Percentiles rank a stretch among this genome's conserved stretches.
These are phyloP conservation scores for Pecoramyces ruminantium DNA, from an alignment of 192 early-diverging fungal genomes.

Conservation along the genomic window DNA sequence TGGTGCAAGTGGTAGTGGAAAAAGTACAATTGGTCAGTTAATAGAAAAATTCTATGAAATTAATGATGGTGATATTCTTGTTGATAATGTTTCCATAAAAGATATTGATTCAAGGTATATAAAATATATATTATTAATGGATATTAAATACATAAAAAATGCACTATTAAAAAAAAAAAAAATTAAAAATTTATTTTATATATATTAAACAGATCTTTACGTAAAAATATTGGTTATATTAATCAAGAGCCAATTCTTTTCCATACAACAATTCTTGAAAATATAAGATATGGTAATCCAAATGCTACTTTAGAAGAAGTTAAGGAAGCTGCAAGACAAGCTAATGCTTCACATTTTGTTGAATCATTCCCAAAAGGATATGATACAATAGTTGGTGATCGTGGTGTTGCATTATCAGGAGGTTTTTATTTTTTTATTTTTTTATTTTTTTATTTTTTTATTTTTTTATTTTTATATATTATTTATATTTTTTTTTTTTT, in stretches of 20 bases:
- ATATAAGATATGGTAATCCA: background rate
- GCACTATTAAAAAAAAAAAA: background rate
- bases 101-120: background rate
- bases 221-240: conserved; percentile 3
- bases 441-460: no score
- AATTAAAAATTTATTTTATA: background rate
- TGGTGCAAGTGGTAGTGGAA: background rate
- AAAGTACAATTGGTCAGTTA: conserved; percentile 1
- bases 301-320: conserved; percentile 1
- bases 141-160: no score
- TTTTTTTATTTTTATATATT: no score
- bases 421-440: no score
- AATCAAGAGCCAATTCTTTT: conserved; percentile 2
- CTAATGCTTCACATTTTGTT: conserved; percentile 1
- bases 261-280: conserved; percentile 1
- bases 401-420: conserved; percentile 2
- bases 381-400: conserved; percentile 2
- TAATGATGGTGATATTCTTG: conserved; percentile 18
- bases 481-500: no score
- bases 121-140: no score
- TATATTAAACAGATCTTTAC: background rate
- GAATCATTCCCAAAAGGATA: conserved; percentile 1
- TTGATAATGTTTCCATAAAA: background rate
- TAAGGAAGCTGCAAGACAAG: background rate
- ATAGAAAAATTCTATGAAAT: conserved; percentile 43